Conservation (phyloP, 2,329 filamentous ascomycete genomes). For the Claviceps sp. region DNA sequence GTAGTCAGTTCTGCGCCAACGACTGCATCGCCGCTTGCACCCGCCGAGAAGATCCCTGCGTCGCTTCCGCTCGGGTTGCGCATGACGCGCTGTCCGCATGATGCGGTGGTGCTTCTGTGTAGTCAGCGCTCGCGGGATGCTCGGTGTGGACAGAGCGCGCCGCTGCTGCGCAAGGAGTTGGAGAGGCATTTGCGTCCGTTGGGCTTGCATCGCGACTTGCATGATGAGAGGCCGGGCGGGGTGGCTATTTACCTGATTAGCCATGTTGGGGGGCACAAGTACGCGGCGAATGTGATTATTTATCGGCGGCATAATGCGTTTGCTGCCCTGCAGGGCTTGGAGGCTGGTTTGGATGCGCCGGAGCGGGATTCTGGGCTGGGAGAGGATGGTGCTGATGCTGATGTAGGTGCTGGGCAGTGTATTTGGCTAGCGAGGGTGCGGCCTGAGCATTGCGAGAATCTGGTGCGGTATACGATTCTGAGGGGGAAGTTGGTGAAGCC, state of each 20-base stretch:
- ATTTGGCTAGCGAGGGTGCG: constrained; percentile 81
- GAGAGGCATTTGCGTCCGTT: constrained; percentile 77
- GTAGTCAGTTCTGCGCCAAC: constrained; percentile 64
- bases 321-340: constrained; percentile 16
- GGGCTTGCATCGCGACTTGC: constrained; percentile 72
- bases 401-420: constrained; percentile 61
- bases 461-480: constrained; percentile 77
- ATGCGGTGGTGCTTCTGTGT: constrained; percentile 81
- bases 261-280: constrained; percentile 95
- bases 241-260: constrained; percentile 95
- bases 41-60: neutral
- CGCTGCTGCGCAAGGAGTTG: constrained; percentile 75
- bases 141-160: constrained; percentile 86
- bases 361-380: no score
- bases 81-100: constrained; percentile 55
- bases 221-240: constrained; percentile 80
- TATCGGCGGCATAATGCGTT: constrained; percentile 57
- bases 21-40: constrained; percentile 48
- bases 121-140: constrained; percentile 90
- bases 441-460: constrained; percentile 86
- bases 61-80: constrained; percentile 15
- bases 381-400: no score
- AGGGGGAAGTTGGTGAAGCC: constrained; percentile 93
- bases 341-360: no score
- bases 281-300: constrained; percentile 85